A percentile compares a stretch with the other conserved stretches of the same genome.
These are phyloP conservation scores for Coemansia sp. DNA, from an alignment of 192 early-diverging fungal species.

Conservation along the genomic window DNA sequence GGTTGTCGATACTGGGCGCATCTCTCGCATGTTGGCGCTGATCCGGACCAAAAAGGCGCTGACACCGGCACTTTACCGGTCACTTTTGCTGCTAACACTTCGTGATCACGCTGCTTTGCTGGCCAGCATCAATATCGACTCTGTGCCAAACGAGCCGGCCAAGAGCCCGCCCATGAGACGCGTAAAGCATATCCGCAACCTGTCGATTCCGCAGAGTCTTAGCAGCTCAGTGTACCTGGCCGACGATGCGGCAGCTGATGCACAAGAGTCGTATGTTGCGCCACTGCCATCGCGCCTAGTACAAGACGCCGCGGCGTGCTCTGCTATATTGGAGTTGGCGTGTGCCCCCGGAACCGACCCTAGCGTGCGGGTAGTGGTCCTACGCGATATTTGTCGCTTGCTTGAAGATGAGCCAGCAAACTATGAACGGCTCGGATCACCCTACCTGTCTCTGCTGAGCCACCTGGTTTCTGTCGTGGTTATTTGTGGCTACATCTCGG, in stretches of 20 bases:
- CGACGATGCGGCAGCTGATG: not conserved
- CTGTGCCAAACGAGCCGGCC: not conserved
- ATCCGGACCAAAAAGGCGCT: constrained; percentile 36
- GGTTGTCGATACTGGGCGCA: constrained; percentile 17
- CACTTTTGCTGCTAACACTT: constrained; percentile 28
- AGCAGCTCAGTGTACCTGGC: constrained; percentile 8
- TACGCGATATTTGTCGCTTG: constrained; percentile 17
- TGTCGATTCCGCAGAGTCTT: constrained; percentile 12
- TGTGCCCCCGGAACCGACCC: constrained; percentile 25
- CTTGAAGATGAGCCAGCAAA: constrained; percentile 42
- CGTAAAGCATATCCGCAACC: constrained; percentile 24
- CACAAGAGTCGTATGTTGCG: constrained; percentile 23
- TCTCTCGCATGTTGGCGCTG: constrained; percentile 21
- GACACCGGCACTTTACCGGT: constrained; percentile 34
- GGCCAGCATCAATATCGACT: constrained; percentile 34
- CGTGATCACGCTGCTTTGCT: constrained; percentile 33
- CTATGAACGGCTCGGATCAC: constrained; percentile 6
- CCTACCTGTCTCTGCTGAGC: constrained; percentile 13
- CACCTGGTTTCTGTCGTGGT: constrained; percentile 18
- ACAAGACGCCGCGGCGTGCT: constrained; percentile 16
- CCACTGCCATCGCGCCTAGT: constrained; percentile 30
- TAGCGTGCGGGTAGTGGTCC: constrained; percentile 16
- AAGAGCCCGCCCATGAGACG: not conserved
- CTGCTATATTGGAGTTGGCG: constrained; percentile 27
- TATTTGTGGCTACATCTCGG: constrained; percentile 21